A percentile compares a stretch with the other conserved stretches of the same genome.
These are phyloP conservation scores for Byssothecium circinans DNA, from an alignment of 2,329 filamentous ascomycete species.

Conservation along the genomic window DNA sequence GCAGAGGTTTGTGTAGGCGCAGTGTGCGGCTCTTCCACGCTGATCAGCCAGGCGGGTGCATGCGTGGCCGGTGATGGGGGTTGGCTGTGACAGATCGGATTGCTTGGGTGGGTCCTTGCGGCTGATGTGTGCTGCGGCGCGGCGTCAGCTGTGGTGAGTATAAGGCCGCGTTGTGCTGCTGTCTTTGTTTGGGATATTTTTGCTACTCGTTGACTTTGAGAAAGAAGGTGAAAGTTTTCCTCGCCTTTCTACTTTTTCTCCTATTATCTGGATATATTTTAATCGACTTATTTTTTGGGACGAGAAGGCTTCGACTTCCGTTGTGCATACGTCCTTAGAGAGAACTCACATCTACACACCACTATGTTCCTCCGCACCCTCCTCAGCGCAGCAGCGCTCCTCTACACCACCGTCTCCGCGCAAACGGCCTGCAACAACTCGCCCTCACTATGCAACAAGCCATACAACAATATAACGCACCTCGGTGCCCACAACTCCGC, in stretches of 20 bases:
- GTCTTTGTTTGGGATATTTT: conserved; percentile 1
- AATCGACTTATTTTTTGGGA: too few relatives aligned
- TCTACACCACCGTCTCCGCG: conserved; percentile 32
- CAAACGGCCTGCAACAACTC: conserved; percentile 76
- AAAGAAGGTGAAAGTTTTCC: not conserved
- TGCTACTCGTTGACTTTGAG: not conserved
- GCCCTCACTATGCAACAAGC: conserved; percentile 67
- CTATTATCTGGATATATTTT: too few relatives aligned
- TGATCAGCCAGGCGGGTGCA: not conserved
- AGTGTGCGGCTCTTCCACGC: conserved; percentile 16
- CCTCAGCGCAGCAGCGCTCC: conserved; percentile 28
- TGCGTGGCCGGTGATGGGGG: conserved; percentile 1
- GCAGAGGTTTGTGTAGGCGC: conserved; percentile 5
- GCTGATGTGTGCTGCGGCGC: not conserved
- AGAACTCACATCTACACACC: conserved; percentile 3
- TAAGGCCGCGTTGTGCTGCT: conserved; percentile 11
- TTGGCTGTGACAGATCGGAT: not conserved
- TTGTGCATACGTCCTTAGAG: too few relatives aligned
- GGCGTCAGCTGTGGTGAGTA: conserved; percentile 1
- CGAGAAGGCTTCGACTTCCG: too few relatives aligned
- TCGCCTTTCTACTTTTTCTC: not conserved
- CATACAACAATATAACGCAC: conserved; percentile 76
- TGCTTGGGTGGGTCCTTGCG: not conserved
- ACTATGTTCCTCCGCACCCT: conserved; percentile 36
- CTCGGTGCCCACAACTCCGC: conserved; percentile 76